Evolutionary conservation across 306 rosid species (phyloP).

Genomic region (Calophaca sinica): DNA sequence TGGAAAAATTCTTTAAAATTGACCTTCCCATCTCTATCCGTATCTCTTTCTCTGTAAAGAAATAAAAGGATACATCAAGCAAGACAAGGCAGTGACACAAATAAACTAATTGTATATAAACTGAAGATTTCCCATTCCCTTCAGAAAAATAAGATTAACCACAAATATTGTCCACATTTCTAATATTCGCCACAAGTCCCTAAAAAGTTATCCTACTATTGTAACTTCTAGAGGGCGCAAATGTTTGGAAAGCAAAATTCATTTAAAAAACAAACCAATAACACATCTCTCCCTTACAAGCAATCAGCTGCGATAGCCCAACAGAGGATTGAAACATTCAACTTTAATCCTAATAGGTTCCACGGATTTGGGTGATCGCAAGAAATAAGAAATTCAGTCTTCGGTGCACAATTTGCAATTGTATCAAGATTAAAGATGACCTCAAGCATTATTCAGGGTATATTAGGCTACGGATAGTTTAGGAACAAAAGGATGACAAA

Average conservation of each 20-base stretch:
- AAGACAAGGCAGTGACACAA: conserved; percentile 20
- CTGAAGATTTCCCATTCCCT: too few species aligned
- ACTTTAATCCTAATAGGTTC: conserved; percentile 9
- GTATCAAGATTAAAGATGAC: neutral
- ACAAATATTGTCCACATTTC: conserved; percentile 10
- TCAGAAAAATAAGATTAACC: neutral
- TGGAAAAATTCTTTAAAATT: conserved; percentile 88
- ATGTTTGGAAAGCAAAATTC: neutral
- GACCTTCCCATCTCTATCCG: conserved; percentile 84
- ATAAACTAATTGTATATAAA: too few species aligned
- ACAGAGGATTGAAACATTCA: conserved; percentile 21
- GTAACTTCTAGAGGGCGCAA: conserved; percentile 7
- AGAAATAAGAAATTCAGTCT: conserved; percentile 18
- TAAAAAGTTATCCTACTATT: neutral
- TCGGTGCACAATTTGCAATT: neutral
- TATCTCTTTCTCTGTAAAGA: conserved; percentile 73
- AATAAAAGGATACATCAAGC: conserved; percentile 42
- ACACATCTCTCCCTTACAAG: neutral
- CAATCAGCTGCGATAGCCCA: conserved; percentile 5
- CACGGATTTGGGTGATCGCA: neutral
- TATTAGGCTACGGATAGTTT: neutral
- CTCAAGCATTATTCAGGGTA: neutral
- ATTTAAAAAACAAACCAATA: conserved; percentile 21
- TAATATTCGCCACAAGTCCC: neutral
- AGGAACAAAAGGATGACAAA: conserved; percentile 20